phyloP scores from a whole-genome alignment of 768 basidiomycete genomes.

The Hydnomerulius pinastri region DNA sequence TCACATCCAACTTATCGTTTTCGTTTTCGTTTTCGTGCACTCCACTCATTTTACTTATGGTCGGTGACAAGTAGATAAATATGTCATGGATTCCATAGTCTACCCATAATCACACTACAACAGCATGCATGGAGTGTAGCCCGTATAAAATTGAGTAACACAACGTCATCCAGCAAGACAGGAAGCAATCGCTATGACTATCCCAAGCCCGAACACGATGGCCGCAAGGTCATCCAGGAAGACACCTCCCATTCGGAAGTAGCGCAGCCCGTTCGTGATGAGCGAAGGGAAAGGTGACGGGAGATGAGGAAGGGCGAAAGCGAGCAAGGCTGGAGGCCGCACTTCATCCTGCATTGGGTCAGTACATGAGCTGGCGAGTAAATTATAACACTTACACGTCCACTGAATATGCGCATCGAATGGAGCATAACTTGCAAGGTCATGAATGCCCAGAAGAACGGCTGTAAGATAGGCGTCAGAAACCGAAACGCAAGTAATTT shows the following conservation, averaged over 20 bases:
- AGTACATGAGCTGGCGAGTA: constrained; percentile 3
- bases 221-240: constrained; percentile 75
- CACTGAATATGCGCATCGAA: constrained; percentile 69
- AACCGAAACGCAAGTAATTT: not conserved
- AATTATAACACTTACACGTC: constrained; percentile 51
- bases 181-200: constrained; percentile 57
- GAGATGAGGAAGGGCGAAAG: constrained; percentile 62
- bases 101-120: constrained; percentile 4
- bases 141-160: constrained; percentile 1
- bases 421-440: constrained; percentile 72
- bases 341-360: constrained; percentile 51
- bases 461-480: constrained; percentile 41
- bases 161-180: constrained; percentile 36
- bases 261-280: constrained; percentile 65
- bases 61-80: not conserved
- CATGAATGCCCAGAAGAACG: constrained; percentile 83
- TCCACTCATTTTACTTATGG: not conserved
- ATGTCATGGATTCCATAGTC: constrained; percentile 2
- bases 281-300: constrained; percentile 63
- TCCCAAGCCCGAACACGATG: constrained; percentile 69
- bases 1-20: too few species aligned
- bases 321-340: constrained; percentile 59
- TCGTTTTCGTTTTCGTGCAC: not conserved
- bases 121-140: constrained; percentile 1
- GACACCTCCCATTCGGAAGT: constrained; percentile 64